Conservation (phyloP, 225 moss, liverwort and hornwort species). For the Pseudisothecium myosuroides region DNA sequence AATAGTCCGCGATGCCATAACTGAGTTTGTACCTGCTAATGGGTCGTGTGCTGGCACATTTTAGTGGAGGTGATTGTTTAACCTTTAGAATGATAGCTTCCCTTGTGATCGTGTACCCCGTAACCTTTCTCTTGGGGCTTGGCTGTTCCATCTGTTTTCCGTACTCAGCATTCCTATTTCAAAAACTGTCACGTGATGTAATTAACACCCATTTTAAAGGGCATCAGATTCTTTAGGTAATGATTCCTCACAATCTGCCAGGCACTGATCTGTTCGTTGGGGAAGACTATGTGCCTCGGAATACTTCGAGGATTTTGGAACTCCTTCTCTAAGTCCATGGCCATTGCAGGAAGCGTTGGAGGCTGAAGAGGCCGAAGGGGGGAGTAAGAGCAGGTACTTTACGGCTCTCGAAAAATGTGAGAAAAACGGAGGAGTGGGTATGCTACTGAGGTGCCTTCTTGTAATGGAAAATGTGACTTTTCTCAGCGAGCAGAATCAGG, state of each 20-base stretch:
- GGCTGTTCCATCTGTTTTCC: neutral
- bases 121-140: neutral
- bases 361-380: slow-evolving; percentile 42
- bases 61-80: neutral
- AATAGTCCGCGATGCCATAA: neutral
- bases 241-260: neutral
- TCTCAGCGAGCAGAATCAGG: slow-evolving; percentile 97
- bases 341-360: slow-evolving; percentile 73
- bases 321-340: neutral
- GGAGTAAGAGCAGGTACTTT: slow-evolving; percentile 43
- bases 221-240: neutral
- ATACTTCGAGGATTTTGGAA: neutral
- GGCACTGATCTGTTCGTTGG: neutral
- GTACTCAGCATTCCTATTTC: neutral
- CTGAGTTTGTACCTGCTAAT: neutral
- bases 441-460: slow-evolving; percentile 89
- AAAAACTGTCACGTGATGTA: neutral
- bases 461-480: slow-evolving; percentile 99
- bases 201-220: neutral
- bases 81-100: neutral
- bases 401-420: slow-evolving; percentile 69
- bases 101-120: neutral
- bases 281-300: neutral
- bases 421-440: slow-evolving; percentile 81
- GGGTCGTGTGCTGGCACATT: neutral